Base-by-base conservation (phyloP, 108 stramenopile genomes). In the Discostella stelligeroides region DNA sequence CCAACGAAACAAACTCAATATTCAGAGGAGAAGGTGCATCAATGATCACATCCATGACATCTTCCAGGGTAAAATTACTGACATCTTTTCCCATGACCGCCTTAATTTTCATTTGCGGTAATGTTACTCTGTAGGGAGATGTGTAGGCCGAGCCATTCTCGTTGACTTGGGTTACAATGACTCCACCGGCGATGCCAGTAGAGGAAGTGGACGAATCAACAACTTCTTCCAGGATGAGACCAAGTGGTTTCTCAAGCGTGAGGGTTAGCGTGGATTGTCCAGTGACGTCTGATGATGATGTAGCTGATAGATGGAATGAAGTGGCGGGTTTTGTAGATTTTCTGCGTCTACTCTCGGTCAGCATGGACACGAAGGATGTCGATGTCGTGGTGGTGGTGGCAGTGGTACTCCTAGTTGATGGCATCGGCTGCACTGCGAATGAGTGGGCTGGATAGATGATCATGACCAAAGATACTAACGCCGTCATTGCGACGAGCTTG, bases 151-250 rank as follows among this genome's bases (percentile, higher is more conserved):
- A 87, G 51, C 92, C 92, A 6, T 67, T 86, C 28, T 88, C 86
- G 15, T 81, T 75, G 2, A 93, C 60, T 58, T 80, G 77, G 46
- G 69, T 41, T 0, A 93, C 86, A 17, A 79, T 75, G n/a, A 89
- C 92, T 37, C 92, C 89, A 24, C 34, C 70, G 20, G n/a, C n/a
- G n/a, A 81, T 37, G 10, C 28, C 23, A n/a, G 34, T 34, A 18
- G 10, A 55, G 10, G 65, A 46, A 18, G 64, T 24, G 18, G 47
- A 63, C 20, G 78, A 70, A 60, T 88, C 85, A 45, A 84, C 85
- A 45, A 84, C 70, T 75, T 89, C 91, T 68, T 92, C 91, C 20
- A 92, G 75, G 37, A 92, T 81, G 30, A 92, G 72, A 13, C 91
- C 91, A 11, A 92, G 73, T 50, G 91, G 91, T 51, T 92, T 92